Conservation (phyloP, 1,284 basidiomycete genomes). For the Fomes fomentarius region DNA sequence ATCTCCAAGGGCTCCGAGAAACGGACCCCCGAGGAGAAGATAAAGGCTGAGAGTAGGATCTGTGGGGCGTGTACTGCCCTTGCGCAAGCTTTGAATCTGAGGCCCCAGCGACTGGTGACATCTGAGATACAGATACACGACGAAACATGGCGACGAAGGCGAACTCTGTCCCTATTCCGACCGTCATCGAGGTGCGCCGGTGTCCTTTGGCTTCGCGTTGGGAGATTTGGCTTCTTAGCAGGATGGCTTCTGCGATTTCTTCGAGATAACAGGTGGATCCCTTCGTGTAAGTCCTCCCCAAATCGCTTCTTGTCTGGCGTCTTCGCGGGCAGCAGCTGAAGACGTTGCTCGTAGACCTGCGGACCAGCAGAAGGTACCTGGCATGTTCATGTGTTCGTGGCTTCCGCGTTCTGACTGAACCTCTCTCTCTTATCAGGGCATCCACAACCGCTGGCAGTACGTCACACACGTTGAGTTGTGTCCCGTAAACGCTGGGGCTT, state of each 20-base stretch:
- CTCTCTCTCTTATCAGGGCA: constrained; percentile 42
- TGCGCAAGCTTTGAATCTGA: too few species aligned
- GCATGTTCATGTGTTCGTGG: background rate
- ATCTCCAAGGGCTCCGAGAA: too few species aligned
- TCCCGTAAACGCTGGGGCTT: background rate
- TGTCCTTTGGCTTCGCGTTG: background rate
- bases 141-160: constrained; percentile 26
- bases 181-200: constrained; percentile 36
- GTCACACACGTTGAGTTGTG: too few species aligned
- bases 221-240: background rate
- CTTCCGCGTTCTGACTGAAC: background rate
- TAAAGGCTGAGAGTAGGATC: background rate
- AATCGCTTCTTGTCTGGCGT: too few species aligned
- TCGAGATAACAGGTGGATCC: constrained; percentile 52
- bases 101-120: too few species aligned
- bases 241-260: background rate
- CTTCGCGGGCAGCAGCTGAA: background rate
- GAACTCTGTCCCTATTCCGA: constrained; percentile 29
- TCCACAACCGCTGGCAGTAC: constrained; percentile 79
- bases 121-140: too few species aligned
- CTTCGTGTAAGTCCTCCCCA: constrained; percentile 52
- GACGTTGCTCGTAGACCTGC: constrained; percentile 47
- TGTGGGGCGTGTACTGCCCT: background rate
- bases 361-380: constrained; percentile 59
- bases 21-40: background rate